A percentile compares a stretch with the other conserved stretches of the same genome.
Evolutionary conservation across 139 green algal genomes (phyloP).

Genomic region (Pleodorina starrii): DNA sequence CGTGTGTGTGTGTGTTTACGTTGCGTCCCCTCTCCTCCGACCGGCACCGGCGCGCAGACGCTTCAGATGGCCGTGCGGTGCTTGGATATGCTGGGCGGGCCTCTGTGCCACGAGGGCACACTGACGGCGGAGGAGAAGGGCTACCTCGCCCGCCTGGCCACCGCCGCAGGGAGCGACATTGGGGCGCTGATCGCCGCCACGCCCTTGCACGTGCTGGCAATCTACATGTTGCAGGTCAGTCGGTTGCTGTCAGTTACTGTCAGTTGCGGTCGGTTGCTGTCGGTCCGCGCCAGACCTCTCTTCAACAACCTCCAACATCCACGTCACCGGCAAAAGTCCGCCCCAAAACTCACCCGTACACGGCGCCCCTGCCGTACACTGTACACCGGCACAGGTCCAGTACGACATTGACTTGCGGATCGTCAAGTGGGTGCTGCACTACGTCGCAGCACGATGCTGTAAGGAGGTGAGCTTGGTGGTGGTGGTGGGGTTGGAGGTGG

Average conservation of each 20-base stretch:
- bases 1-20: background rate
- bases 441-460: background rate
- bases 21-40: background rate
- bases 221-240: slow-evolving; percentile 24
- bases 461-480: slow-evolving; percentile 4
- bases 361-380: too few relatives aligned
- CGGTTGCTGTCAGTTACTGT: too few relatives aligned
- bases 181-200: background rate
- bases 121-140: background rate
- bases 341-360: too few relatives aligned
- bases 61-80: background rate
- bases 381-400: background rate
- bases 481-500: background rate
- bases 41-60: background rate
- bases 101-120: background rate
- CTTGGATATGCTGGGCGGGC: slow-evolving; percentile 6
- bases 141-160: background rate
- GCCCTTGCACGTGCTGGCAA: background rate
- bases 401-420: slow-evolving; percentile 36
- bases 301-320: too few relatives aligned
- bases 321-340: too few relatives aligned
- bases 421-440: slow-evolving; percentile 5
- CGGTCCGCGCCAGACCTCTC: too few relatives aligned
- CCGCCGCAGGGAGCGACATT: background rate
- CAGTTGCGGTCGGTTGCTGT: too few relatives aligned